These are phyloP conservation scores for Trametes sanguinea DNA, from an alignment of 768 basidiomycete genomes.

Conservation along the genomic window DNA sequence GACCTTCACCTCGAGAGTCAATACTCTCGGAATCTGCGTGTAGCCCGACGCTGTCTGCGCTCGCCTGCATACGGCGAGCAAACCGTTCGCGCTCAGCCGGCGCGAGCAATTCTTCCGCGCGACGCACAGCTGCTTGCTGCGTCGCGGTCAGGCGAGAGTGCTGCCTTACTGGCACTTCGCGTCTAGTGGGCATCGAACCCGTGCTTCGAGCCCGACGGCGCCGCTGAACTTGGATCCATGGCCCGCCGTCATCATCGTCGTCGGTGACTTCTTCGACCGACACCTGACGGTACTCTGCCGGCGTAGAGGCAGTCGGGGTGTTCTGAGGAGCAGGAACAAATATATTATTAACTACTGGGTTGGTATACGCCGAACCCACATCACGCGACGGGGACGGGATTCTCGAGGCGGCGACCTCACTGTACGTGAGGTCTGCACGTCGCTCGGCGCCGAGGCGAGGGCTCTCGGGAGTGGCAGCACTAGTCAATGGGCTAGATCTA, in stretches of 20 bases:
- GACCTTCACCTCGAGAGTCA: slow-evolving; percentile 19
- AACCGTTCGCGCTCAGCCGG: background rate
- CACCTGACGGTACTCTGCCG: background rate
- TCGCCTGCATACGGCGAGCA: background rate
- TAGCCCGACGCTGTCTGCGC: background rate
- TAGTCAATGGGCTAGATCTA: slow-evolving; percentile 6
- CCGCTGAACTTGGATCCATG: background rate
- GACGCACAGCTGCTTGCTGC: background rate
- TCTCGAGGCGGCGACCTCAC: slow-evolving; percentile 18
- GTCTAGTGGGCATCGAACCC: background rate
- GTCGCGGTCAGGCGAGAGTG: background rate
- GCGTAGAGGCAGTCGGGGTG: too few species aligned
- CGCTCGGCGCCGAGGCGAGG: slow-evolving; percentile 7
- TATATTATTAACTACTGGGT: background rate
- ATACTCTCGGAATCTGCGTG: background rate
- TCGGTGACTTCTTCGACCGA: slow-evolving; percentile 11
- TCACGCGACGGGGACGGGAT: slow-evolving; percentile 1
- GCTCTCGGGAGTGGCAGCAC: background rate
- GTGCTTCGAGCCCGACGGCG: slow-evolving; percentile 1
- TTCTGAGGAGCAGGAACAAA: background rate
- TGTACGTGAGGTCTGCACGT: slow-evolving; percentile 1
- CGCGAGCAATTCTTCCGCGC: background rate
- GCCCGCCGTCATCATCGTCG: slow-evolving; percentile 5
- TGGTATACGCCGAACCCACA: background rate
- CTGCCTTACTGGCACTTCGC: background rate